Base-by-base conservation (phyloP, 225 moss, liverwort and hornwort genomes). In the Polytrichum formosum region DNA sequence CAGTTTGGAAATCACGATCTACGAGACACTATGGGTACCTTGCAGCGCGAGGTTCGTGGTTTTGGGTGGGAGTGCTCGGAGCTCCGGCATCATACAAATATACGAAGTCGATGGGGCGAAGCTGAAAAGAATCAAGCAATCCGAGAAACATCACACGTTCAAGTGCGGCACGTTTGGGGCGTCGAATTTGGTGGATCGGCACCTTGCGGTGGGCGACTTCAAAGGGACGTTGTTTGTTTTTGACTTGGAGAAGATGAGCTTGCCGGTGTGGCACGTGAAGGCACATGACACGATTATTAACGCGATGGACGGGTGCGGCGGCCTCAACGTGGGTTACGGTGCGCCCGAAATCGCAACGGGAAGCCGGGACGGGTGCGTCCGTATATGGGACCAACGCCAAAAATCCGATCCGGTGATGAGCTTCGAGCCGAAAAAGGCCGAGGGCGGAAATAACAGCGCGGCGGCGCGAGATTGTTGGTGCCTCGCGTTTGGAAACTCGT, bases 101-200 rank as follows among this genome's bases (percentile, higher is more conserved):
- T 92, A 91, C 6, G 91, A 98, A 20, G 60, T 98, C 3, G 90
- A 91, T 0, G 91, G 92, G 54, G 63, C 82, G 1, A 87, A 86
- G 55, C 5, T 92, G 0, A 87, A 87, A 66, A 91, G 88, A 28
- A 56, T 94, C 5, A 90, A 90, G 68, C 90, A 94, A 54, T 81
- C 82, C 0, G 82, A 72, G 27, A 98, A 98, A 28, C 76, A 76
- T 5, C 75, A 80, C 26, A 85, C 83, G 35, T 94, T 98, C 69
- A 98, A 92, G 62, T 92, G 92, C 37, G 98, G 97, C 2, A 94
- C 98, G 7, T 98, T 98, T 76, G 88, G 88, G 25, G 92, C 94
- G 7, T 92, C 92, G 8, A 89, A 35, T 25, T 31, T 92, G 23
- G 37, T 87, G 5, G 67, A 90, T 17, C 68, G 98, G 17, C 79